Conservation (phyloP, 768 basidiomycete species). For the Russula brevipes region DNA sequence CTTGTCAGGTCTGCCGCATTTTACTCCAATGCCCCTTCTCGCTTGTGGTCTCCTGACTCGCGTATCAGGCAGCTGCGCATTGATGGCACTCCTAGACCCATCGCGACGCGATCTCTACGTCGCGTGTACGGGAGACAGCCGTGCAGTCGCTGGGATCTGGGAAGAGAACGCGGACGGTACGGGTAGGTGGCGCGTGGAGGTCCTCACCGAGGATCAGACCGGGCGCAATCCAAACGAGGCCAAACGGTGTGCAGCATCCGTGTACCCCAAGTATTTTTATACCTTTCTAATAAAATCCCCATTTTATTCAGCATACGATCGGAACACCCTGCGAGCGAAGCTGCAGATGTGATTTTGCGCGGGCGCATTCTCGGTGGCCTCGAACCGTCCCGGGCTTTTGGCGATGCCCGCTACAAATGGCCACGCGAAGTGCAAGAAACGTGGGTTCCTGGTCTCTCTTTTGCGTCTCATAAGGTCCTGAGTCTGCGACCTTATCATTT, state of each 20-base stretch:
- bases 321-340: conserved; percentile 79
- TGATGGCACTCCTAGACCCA: conserved; percentile 85
- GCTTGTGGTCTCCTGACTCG: conserved; percentile 14
- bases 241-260: conserved; percentile 51
- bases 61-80: conserved; percentile 75
- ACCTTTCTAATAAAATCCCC: not conserved
- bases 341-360: conserved; percentile 62
- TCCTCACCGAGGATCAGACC: conserved; percentile 94
- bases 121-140: conserved; percentile 88
- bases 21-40: not conserved
- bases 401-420: conserved; percentile 91
- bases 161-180: conserved; percentile 57
- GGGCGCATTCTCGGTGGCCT: conserved; percentile 85
- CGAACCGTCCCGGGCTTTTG: conserved; percentile 83
- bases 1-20: conserved; percentile 53
- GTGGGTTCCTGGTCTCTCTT: conserved; percentile 39
- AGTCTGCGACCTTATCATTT: not conserved
- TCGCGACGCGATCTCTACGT: conserved; percentile 79
- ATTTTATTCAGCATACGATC: conserved; percentile 55
- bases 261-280: not conserved
- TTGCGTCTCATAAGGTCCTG: not conserved
- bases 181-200: conserved; percentile 86
- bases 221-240: conserved; percentile 85
- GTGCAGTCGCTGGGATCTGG: conserved; percentile 94
- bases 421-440: conserved; percentile 62